Percentiles rank a stretch among this genome's conserved stretches.
These are phyloP conservation scores for Saccharomycopsis hybrid DNA, from an alignment of 1,139 yeast species.

Conservation along the genomic window DNA sequence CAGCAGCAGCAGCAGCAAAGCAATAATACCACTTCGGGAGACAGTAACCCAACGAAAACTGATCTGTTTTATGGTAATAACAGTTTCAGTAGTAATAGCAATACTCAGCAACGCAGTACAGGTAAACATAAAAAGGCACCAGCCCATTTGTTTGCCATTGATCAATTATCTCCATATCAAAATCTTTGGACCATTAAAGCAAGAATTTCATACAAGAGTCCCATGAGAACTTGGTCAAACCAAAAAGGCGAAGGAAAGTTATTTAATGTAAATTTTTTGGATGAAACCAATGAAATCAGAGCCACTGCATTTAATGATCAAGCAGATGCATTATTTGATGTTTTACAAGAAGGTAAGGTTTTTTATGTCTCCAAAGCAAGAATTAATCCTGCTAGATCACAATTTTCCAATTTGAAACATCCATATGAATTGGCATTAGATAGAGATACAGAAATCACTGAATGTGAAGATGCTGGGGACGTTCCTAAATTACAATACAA, in stretches of 20 bases:
- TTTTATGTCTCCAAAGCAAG: constrained; percentile 80
- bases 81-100: neutral
- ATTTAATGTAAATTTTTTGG: constrained; percentile 81
- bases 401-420: constrained; percentile 76
- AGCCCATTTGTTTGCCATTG: constrained; percentile 60
- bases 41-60: constrained; percentile 24
- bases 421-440: constrained; percentile 85
- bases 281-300: constrained; percentile 93
- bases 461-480: constrained; percentile 45
- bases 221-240: constrained; percentile 82
- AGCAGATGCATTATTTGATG: constrained; percentile 70
- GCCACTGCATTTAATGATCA: constrained; percentile 91
- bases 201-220: constrained; percentile 82
- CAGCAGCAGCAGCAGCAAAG: too few species aligned
- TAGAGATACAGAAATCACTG: constrained; percentile 70
- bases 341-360: constrained; percentile 82
- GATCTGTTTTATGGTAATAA: neutral
- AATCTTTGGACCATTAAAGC: constrained; percentile 90
- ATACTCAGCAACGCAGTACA: neutral
- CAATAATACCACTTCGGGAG: too few species aligned
- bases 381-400: constrained; percentile 77
- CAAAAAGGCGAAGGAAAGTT: constrained; percentile 85
- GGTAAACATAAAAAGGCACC: constrained; percentile 24
- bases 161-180: constrained; percentile 85
- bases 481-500: constrained; percentile 79